Evolutionary conservation across 176 grass and related monocot species (phyloP).

Genomic region (Oryza australiensis): DNA sequence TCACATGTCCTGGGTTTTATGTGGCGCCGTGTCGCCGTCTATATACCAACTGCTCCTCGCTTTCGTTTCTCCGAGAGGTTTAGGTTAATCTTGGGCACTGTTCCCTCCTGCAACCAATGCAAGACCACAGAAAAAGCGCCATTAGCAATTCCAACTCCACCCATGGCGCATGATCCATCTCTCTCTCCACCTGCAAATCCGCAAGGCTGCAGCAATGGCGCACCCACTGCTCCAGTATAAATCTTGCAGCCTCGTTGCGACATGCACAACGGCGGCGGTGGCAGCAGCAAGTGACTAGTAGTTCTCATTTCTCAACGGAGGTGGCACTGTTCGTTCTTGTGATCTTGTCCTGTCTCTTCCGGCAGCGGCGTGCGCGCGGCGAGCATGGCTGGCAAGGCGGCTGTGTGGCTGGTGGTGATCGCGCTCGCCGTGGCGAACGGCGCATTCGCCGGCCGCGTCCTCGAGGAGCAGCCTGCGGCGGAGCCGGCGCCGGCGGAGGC

Average conservation of each 20-base stretch:
- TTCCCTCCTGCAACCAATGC: slow-evolving; percentile 21
- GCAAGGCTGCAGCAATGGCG: too few species aligned
- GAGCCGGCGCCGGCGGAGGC: slow-evolving; percentile 10
- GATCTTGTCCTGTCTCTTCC: background rate
- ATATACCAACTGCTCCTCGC: slow-evolving; percentile 32
- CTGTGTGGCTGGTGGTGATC: slow-evolving; percentile 34
- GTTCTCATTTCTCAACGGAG: too few species aligned
- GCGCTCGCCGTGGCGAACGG: slow-evolving; percentile 25
- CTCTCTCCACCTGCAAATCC: background rate
- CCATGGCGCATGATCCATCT: background rate
- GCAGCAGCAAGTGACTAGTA: background rate
- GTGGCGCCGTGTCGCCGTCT: background rate
- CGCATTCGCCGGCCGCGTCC: slow-evolving; percentile 41
- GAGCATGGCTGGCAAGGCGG: slow-evolving; percentile 20
- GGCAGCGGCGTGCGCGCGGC: background rate
- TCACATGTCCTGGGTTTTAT: background rate
- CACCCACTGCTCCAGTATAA: background rate
- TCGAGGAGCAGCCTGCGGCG: slow-evolving; percentile 43
- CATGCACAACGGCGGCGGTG: background rate
- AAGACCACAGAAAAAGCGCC: background rate
- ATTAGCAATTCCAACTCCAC: slow-evolving; percentile 45
- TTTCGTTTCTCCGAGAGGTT: slow-evolving; percentile 26
- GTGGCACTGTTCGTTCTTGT: background rate
- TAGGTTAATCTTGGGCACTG: slow-evolving; percentile 30
- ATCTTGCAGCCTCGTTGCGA: background rate